Conservation (phyloP, 202 grass and related monocot genomes). For the Hordeum pubiflorum region DNA sequence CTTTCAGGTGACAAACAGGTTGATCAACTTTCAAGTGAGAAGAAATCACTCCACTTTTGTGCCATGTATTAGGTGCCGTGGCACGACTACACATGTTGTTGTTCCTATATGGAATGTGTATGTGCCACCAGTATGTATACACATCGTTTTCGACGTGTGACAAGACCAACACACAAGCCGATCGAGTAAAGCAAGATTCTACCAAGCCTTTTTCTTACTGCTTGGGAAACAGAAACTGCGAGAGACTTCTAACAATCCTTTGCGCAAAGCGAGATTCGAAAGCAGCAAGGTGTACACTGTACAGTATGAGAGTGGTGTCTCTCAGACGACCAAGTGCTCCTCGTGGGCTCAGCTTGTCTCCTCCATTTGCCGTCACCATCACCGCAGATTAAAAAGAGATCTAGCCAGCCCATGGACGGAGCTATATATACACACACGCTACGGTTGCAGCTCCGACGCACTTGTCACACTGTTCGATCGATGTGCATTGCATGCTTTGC, state of each 20-base stretch:
- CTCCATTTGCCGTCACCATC: not conserved
- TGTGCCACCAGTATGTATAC: not conserved
- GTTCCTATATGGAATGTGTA: not conserved
- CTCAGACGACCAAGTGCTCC: not conserved
- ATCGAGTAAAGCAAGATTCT: no score
- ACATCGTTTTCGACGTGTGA: not conserved
- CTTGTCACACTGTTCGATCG: slow-evolving; percentile 26
- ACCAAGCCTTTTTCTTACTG: not conserved
- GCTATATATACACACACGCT: slow-evolving; percentile 11
- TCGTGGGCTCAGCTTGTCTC: not conserved
- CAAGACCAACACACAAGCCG: not conserved
- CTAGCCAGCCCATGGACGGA: not conserved
- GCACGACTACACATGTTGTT: no score
- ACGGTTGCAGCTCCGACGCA: slow-evolving; percentile 41
- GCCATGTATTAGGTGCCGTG: not conserved
- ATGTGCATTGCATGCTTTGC: not conserved
- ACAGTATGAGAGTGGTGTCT: not conserved
- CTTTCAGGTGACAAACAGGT: no score
- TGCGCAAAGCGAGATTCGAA: not conserved
- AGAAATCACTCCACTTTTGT: not conserved
- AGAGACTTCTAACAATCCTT: not conserved
- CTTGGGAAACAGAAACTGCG: not conserved
- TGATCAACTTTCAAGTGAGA: not conserved
- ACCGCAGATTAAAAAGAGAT: slow-evolving; percentile 1
- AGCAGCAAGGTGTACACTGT: not conserved